Base-by-base conservation (phyloP, 2,329 filamentous ascomycete genomes). In the Proliferodiscus dingleyae region DNA sequence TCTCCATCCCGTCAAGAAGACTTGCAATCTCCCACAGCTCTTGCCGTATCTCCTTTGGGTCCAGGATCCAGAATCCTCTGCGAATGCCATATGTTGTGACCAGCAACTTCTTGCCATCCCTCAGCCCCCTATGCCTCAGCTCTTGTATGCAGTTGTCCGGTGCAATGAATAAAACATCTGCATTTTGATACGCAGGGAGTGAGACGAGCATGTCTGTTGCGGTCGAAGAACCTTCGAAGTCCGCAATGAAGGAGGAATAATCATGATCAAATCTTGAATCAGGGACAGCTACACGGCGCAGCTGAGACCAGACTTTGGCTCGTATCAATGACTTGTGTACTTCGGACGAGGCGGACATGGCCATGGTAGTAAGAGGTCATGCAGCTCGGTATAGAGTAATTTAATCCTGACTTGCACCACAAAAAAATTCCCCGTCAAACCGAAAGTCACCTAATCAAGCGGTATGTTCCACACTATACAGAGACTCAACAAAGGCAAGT, bases 1-100 rank as follows among this genome's bases (percentile, higher is more conserved):
- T 66, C 54, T 71, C 69, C 68, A 71, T 71, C 3, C 66, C 66
- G 55, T 72, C 69, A 15, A 71, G 51, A 46, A 62, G 62, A n/a
- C 65, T 64, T 8, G 68, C 66, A 18, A 64, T 52, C 47, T 60
- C 57, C 39, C 60, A 57, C 29, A 60, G 58, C 2, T 42, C 48
- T 18, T 57, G 52, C 1, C 43, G 44, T 26, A 68, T 68, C 4
- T 41, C 38, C 4, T 49, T 51, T 0, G 69, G 67, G 50, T 70
- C 64, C 15, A 72, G 52, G 9, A 71, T 47, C 36, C 68, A 61
- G 43, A 72, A 72, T 0, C 69, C 69, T 29, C 69, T 56, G 10
- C 66, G 56, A 9, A 72, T 64, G 23, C 62, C 61, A 43, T 71
- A 68, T 13, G 69, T 71, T 1, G 66, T 69, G 1, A 69, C 62